phyloP scores from a whole-genome alignment of 768 basidiomycete genomes.

The Arthromyces matolae region DNA sequence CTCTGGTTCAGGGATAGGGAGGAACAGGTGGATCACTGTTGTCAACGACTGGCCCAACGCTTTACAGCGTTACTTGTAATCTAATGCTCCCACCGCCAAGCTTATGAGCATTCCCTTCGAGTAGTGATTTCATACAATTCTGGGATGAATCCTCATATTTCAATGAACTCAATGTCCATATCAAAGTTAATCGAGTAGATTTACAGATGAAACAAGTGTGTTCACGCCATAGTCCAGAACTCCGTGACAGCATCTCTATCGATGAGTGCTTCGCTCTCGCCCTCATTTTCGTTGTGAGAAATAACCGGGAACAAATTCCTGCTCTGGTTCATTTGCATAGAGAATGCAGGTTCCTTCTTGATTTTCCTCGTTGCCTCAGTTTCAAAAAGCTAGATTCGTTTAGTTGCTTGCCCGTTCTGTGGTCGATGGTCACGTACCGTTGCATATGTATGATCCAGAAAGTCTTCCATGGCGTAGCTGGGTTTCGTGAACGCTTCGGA shows the following conservation, averaged over 20 bases:
- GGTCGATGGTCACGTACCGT: conserved; percentile 51
- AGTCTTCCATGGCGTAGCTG: conserved; percentile 88
- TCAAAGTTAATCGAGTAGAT: too few species aligned
- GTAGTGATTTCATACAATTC: too few species aligned
- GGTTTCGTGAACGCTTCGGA: conserved; percentile 93
- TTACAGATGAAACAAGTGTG: too few species aligned
- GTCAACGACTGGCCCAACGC: background rate
- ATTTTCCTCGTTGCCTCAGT: conserved; percentile 78
- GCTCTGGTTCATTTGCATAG: conserved; percentile 35
- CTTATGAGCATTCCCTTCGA: too few species aligned
- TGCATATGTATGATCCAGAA: conserved; percentile 88
- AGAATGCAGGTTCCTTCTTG: conserved; percentile 70
- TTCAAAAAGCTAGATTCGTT: conserved; percentile 66
- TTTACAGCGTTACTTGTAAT: too few species aligned
- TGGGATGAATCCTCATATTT: too few species aligned
- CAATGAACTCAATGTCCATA: too few species aligned
- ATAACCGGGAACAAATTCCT: conserved; percentile 2
- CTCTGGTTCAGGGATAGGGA: too few species aligned
- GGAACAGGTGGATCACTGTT: too few species aligned
- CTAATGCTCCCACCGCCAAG: too few species aligned
- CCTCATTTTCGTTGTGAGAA: background rate
- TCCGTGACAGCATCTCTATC: conserved; percentile 9
- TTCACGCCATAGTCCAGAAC: conserved; percentile 10
- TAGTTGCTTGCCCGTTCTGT: background rate
- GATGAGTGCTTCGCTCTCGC: background rate